Percentiles rank a stretch among this genome's conserved stretches.
Conservation (phyloP, 495 filamentous ascomycete genomes). For the Penicillium lividum region DNA sequence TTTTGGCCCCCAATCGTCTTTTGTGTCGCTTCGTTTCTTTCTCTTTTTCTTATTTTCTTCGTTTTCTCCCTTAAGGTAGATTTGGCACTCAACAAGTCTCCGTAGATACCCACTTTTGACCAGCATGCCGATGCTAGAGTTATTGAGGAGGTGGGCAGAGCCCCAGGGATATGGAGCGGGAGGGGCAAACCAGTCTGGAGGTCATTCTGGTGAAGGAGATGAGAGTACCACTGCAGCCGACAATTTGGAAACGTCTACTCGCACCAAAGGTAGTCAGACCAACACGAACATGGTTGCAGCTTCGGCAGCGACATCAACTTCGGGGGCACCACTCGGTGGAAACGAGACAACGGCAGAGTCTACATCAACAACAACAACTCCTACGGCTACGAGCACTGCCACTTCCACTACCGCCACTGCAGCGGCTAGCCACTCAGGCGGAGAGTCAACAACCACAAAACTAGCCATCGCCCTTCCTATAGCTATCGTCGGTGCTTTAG, state of each 20-base stretch:
- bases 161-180: neutral
- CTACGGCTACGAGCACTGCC: neutral
- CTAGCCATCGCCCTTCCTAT: constrained; percentile 43
- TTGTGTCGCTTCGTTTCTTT: constrained; percentile 5
- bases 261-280: no score
- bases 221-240: neutral
- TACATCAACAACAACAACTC: neutral
- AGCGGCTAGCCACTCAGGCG: constrained; percentile 11
- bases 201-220: neutral
- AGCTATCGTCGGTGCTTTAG: constrained; percentile 31
- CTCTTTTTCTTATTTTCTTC: neutral
- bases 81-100: neutral
- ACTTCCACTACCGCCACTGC: constrained; percentile 1
- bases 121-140: neutral
- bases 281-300: neutral
- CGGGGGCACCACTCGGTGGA: neutral
- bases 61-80: neutral
- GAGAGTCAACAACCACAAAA: constrained; percentile 28
- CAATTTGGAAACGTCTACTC: no score
- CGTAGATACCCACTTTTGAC: neutral
- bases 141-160: neutral
- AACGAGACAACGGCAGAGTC: neutral
- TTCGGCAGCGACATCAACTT: neutral
- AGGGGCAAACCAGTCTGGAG: neutral
- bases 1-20: constrained; percentile 14